These are phyloP conservation scores for Zygoascus biomembranicola DNA, from an alignment of 805 yeast genomes.

Conservation along the genomic window DNA sequence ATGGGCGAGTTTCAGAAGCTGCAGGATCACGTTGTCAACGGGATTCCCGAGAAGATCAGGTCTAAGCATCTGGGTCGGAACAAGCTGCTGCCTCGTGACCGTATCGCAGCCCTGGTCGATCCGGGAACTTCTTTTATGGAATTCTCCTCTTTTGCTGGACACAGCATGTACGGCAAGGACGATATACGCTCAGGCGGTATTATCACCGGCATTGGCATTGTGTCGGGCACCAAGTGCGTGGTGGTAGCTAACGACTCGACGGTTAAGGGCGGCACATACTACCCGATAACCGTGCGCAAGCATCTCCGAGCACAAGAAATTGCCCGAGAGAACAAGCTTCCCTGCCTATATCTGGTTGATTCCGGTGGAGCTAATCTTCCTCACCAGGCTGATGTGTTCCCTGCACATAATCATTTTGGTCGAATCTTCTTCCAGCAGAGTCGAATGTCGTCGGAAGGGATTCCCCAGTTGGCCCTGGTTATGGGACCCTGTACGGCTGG, in stretches of 20 bases:
- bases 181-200: conserved; percentile 28
- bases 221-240: conserved; percentile 23
- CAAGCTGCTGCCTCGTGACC: conserved; percentile 26
- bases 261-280: conserved; percentile 29
- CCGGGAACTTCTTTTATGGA: conserved; percentile 26
- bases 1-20: conserved; percentile 13
- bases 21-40: conserved; percentile 15
- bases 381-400: conserved; percentile 29
- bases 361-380: conserved; percentile 30
- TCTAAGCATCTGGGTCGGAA: conserved; percentile 22
- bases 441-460: conserved; percentile 23
- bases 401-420: conserved; percentile 28
- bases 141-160: conserved; percentile 25
- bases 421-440: conserved; percentile 28
- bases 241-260: conserved; percentile 28
- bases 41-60: conserved; percentile 24
- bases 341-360: conserved; percentile 25
- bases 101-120: conserved; percentile 24
- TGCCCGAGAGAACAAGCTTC: conserved; percentile 25
- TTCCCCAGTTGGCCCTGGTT: conserved; percentile 27
- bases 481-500: conserved; percentile 30
- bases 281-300: conserved; percentile 28
- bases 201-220: conserved; percentile 27
- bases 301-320: conserved; percentile 28
- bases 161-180: conserved; percentile 24